Percentiles rank a stretch among this genome's conserved stretches.
Conservation (phyloP, 1,284 basidiomycete species). For the Boletellus sp. region DNA sequence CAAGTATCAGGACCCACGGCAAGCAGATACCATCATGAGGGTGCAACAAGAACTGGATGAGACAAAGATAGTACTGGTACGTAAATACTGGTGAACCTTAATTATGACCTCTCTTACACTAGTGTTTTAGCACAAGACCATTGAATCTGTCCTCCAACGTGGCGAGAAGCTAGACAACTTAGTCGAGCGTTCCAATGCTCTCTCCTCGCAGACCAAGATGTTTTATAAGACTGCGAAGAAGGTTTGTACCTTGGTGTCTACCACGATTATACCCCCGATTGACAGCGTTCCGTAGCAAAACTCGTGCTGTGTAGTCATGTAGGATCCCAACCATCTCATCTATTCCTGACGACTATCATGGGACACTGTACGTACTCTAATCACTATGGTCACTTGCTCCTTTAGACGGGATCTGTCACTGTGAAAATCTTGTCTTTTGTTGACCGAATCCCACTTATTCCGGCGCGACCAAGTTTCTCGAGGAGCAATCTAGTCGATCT, state of each 20-base stretch:
- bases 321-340: conserved; percentile 16
- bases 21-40: conserved; percentile 98
- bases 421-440: conserved; percentile 7
- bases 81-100: background rate
- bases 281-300: conserved; percentile 47
- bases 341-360: conserved; percentile 12
- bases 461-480: conserved; percentile 1
- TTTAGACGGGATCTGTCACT: conserved; percentile 2
- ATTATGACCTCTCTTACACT: background rate
- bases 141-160: conserved; percentile 93
- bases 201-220: conserved; percentile 91
- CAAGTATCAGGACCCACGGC: conserved; percentile 97
- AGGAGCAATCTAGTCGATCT: conserved; percentile 6
- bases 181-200: conserved; percentile 89
- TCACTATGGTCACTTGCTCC: conserved; percentile 15
- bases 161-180: conserved; percentile 98
- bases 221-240: conserved; percentile 95
- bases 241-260: conserved; percentile 42
- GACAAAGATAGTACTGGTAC: conserved; percentile 94
- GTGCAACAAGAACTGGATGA: conserved; percentile 99
- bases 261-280: background rate
- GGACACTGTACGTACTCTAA: conserved; percentile 26
- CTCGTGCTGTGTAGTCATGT: conserved; percentile 58
- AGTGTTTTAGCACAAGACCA: conserved; percentile 87
- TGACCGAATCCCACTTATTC: background rate